Base-by-base conservation (phyloP, 2,329 filamentous ascomycete species). In the Pestalotiopsis sp. region DNA sequence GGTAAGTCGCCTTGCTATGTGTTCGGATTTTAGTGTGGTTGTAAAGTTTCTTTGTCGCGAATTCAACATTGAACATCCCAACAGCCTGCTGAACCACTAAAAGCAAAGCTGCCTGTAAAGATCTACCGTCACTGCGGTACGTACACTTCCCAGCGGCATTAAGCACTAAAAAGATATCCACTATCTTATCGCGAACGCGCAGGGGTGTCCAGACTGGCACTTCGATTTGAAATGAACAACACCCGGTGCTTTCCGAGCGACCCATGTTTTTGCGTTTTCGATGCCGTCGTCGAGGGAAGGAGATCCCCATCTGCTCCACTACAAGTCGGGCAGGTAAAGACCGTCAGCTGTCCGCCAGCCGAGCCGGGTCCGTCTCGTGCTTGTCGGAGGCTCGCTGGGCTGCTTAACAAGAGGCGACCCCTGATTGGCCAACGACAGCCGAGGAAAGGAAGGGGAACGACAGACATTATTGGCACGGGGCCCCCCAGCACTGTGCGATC, bases 171-270 rank as follows among this genome's bases (percentile, higher is more conserved):
- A 52, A 31, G 45, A 17, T 52, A n/a, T 9, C 45, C 45, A 52
- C 45, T 52, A 52, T 52, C 45, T 52, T 52, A 52, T 52, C 45
- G 5, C 45, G 45, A 45, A 52, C 45, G 17, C 45, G 45, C 45
- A 52, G 20, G 45, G 45, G 20, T 45, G 13, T n/a, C 41, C 27
- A 31, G 27, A 52, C 45, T 45, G 41, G 17, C 45, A 17, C 17
- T 17, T 52, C 57, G 57, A 41, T 36, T 38, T 41, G 20, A 23
- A 38, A 23, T 63, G 60, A 23, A 63, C 23, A n/a, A 38, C 41
- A 66, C 63, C 63, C 63, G 63, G 63, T 66, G 63, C 63, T 57
- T 66, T 58, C 63, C 63, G 63, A 66, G 63, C 9, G 63, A 58
- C 41, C 49, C 61, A 64, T 64, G 12, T 11, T 31, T 31, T 31